A percentile compares a stretch with the other conserved stretches of the same genome.
Conservation (phyloP, 768 basidiomycete genomes). For the Collybia sp. region DNA sequence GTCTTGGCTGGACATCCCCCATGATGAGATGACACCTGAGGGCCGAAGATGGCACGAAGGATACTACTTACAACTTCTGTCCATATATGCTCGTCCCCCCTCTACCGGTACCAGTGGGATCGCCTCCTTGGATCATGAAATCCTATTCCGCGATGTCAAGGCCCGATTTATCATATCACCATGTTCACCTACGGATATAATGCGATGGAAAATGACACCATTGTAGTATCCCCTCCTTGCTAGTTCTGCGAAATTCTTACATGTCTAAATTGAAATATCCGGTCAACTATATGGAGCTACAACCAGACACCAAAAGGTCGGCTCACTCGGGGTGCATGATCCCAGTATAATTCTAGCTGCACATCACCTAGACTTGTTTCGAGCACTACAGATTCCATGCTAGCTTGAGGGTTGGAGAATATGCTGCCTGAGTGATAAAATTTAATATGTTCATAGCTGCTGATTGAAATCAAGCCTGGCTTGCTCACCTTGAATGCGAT, state of each 20-base stretch:
- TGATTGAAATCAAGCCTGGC: too few relatives aligned
- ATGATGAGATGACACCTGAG: slow-evolving; percentile 3
- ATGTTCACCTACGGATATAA: slow-evolving; percentile 62
- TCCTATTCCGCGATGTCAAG: slow-evolving; percentile 43
- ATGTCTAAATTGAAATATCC: slow-evolving; percentile 54
- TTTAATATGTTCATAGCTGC: too few relatives aligned
- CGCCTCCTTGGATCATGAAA: slow-evolving; percentile 96
- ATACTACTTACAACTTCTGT: slow-evolving; percentile 70
- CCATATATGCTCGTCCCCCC: slow-evolving; percentile 90
- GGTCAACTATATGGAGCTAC: slow-evolving; percentile 11
- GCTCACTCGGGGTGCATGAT: slow-evolving; percentile 75
- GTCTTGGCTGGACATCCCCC: slow-evolving; percentile 56
- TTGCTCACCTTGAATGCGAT: too few relatives aligned
- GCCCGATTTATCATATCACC: neutral
- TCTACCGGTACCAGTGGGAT: slow-evolving; percentile 93
- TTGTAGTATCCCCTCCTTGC: slow-evolving; percentile 94
- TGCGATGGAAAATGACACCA: slow-evolving; percentile 83
- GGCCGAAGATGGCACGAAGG: neutral
- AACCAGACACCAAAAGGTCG: slow-evolving; percentile 14
- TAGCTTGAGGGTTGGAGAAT: slow-evolving; percentile 7
- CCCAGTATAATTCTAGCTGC: slow-evolving; percentile 88
- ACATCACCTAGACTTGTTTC: slow-evolving; percentile 86
- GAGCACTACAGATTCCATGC: slow-evolving; percentile 58
- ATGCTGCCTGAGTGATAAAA: neutral
- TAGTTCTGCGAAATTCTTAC: slow-evolving; percentile 92